Percentiles rank a stretch among this genome's conserved stretches.
phyloP scores from a whole-genome alignment of 257 asterid species.

The Petrea volubilis region DNA sequence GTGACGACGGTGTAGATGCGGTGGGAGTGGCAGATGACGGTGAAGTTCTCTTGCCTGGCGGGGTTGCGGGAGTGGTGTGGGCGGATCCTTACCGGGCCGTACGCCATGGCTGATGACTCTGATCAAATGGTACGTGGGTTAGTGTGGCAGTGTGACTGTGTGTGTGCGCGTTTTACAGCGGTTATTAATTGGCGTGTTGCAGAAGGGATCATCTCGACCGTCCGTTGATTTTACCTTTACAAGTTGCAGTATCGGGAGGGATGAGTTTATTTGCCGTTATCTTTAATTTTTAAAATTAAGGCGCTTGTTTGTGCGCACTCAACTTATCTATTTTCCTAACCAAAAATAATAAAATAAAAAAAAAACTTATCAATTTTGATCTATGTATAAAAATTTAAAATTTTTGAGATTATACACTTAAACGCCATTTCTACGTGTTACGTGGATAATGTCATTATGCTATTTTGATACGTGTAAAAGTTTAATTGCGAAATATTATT shows the following conservation, averaged over 20 bases:
- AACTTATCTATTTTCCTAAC: too few relatives aligned
- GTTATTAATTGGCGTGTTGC: not conserved
- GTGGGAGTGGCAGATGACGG: not conserved
- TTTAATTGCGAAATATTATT: too few relatives aligned
- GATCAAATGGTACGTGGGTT: not conserved
- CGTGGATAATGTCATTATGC: too few relatives aligned
- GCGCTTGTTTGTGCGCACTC: too few relatives aligned
- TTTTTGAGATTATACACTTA: too few relatives aligned
- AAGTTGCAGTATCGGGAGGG: not conserved
- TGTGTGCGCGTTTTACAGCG: not conserved
- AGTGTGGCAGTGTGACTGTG: not conserved
- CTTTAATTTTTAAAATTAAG: too few relatives aligned
- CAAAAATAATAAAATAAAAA: too few relatives aligned
- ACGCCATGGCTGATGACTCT: conserved; percentile 1
- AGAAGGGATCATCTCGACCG: not conserved
- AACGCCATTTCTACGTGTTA: too few relatives aligned
- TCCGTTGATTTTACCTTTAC: not conserved
- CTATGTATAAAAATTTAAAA: too few relatives aligned
- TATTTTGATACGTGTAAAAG: too few relatives aligned
- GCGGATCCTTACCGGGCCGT: not conserved
- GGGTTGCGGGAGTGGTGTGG: conserved; percentile 2
- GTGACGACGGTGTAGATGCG: conserved; percentile 22
- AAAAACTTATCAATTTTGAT: too few relatives aligned
- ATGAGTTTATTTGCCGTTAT: not conserved
- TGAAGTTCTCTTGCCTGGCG: not conserved